Percentiles rank a stretch among this genome's conserved stretches.
Evolutionary conservation across 345 rosid species (phyloP).

Genomic region (Aquilaria sinensis): DNA sequence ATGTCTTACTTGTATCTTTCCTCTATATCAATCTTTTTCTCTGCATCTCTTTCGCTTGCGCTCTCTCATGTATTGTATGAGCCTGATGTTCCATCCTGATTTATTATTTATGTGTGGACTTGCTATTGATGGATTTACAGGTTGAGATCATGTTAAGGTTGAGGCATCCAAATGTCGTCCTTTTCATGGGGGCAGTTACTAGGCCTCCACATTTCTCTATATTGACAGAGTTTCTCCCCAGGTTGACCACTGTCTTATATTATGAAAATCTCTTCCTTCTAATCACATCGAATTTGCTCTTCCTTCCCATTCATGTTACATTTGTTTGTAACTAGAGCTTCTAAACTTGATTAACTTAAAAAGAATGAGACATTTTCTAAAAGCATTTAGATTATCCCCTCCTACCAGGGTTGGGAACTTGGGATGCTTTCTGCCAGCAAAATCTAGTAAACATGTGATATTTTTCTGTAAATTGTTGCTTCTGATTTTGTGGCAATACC

Average conservation of each 20-base stretch:
- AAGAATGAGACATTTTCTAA: no score
- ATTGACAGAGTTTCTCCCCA: constrained; percentile 94
- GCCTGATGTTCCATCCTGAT: constrained; percentile 7
- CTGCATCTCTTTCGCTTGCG: not conserved
- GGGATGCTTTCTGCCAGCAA: no score
- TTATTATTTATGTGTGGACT: constrained; percentile 5
- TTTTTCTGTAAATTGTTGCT: no score
- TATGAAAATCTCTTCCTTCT: not conserved
- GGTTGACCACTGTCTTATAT: constrained; percentile 33
- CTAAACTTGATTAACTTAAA: no score
- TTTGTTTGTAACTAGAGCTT: no score
- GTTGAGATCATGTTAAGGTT: constrained; percentile 90
- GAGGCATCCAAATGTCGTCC: constrained; percentile 98
- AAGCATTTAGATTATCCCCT: no score
- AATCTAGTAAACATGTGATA: no score
- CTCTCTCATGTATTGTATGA: not conserved
- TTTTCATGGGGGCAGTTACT: constrained; percentile 99
- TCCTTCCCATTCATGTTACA: no score
- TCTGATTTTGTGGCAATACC: no score
- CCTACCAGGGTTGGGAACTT: no score
- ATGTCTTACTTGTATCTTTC: not conserved
- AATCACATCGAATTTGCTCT: not conserved
- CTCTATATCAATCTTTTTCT: not conserved
- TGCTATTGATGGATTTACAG: constrained; percentile 29
- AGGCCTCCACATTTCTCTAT: constrained; percentile 87